These are phyloP conservation scores for Geotrichum bryndzae DNA, from an alignment of 1,139 yeast species.

Conservation along the genomic window DNA sequence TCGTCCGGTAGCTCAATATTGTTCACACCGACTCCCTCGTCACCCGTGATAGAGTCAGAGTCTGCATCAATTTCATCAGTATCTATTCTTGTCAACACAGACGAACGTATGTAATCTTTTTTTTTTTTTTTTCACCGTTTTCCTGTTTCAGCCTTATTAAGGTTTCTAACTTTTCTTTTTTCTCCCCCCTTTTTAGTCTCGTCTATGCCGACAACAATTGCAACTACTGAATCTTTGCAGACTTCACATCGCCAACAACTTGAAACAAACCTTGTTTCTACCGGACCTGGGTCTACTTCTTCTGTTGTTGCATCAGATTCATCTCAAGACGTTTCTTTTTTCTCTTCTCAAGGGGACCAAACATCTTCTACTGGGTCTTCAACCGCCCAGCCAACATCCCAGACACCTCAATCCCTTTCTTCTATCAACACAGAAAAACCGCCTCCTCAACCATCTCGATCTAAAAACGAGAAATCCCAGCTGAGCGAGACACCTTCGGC, in stretches of 20 bases:
- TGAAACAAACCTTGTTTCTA: not conserved
- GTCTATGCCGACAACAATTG: not conserved
- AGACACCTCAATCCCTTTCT: too few relatives aligned
- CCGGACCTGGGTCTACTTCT: not conserved
- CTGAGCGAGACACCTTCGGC: too few relatives aligned
- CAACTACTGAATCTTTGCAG: not conserved
- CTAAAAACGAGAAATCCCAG: too few relatives aligned
- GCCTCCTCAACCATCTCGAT: too few relatives aligned
- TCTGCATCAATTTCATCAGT: not conserved
- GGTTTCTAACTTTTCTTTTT: constrained; percentile 3
- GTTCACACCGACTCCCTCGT: not conserved
- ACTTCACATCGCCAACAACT: not conserved
- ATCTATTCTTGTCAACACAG: not conserved
- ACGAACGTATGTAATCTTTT: not conserved
- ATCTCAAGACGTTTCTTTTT: not conserved
- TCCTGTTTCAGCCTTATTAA: constrained; percentile 1
- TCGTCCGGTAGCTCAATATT: not conserved
- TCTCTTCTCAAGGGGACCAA: not conserved
- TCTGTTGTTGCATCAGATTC: not conserved
- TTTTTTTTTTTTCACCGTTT: not conserved
- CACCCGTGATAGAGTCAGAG: not conserved
- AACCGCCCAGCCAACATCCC: not conserved
- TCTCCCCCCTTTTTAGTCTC: not conserved
- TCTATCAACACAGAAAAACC: too few relatives aligned
- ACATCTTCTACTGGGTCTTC: not conserved